These are phyloP conservation scores for Fusarium sp. DNA, from an alignment of 2,329 filamentous ascomycete genomes.

Conservation along the genomic window DNA sequence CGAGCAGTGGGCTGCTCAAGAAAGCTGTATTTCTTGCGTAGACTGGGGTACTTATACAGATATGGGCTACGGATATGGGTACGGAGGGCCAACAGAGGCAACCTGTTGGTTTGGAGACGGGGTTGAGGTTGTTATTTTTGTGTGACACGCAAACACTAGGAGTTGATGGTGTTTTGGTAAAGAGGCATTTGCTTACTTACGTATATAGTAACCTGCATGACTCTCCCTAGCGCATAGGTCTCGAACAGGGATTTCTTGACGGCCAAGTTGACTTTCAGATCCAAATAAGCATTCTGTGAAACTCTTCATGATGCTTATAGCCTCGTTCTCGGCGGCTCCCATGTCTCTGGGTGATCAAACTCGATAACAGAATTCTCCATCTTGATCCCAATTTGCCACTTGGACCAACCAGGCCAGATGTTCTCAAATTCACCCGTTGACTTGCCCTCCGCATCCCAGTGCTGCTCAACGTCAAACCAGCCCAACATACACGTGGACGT, in stretches of 20 bases:
- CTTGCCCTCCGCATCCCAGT: conserved; percentile 38
- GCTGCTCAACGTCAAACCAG: conserved; percentile 58
- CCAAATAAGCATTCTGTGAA: neutral
- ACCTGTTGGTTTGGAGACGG: conserved; percentile 24
- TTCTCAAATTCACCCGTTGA: conserved; percentile 45
- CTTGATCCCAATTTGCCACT: conserved; percentile 54
- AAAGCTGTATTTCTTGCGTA: conserved; percentile 34
- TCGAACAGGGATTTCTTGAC: conserved; percentile 29
- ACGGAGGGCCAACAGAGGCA: conserved; percentile 29
- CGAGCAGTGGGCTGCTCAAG: conserved; percentile 36
- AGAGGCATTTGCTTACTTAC: conserved; percentile 21
- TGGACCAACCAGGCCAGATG: conserved; percentile 57
- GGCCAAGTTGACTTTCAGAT: neutral
- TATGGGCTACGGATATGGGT: neutral
- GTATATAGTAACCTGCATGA: conserved; percentile 18
- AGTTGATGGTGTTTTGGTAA: conserved; percentile 39
- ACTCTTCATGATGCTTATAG: conserved; percentile 13
- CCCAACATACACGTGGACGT: conserved; percentile 48
- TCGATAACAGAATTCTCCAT: conserved; percentile 48
- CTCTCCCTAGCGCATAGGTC: conserved; percentile 9
- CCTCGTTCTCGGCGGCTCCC: conserved; percentile 40
- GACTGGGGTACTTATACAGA: conserved; percentile 33
- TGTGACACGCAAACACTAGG: conserved; percentile 23
- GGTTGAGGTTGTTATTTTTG: neutral
- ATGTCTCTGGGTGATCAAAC: conserved; percentile 43